These are phyloP conservation scores for Colletotrichum australisinense DNA, from an alignment of 2,329 filamentous ascomycete species.

Conservation along the genomic window DNA sequence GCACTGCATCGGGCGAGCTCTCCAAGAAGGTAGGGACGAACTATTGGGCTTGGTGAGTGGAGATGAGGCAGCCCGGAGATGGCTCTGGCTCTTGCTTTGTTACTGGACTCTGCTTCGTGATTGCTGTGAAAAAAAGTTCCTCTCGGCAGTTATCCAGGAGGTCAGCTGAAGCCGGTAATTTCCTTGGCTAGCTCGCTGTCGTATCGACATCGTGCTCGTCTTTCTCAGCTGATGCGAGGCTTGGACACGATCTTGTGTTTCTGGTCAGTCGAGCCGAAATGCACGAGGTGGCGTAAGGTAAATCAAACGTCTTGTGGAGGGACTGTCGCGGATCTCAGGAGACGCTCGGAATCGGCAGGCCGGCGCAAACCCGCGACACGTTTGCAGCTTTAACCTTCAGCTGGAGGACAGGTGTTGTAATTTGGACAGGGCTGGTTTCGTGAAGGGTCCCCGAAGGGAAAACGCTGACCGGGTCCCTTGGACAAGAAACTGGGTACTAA, in stretches of 20 bases:
- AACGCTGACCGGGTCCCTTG: neutral
- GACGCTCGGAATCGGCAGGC: slow-evolving; percentile 29
- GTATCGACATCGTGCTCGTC: neutral
- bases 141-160: slow-evolving; percentile 13
- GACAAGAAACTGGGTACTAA: neutral
- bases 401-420: slow-evolving; percentile 12
- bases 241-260: neutral
- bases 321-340: slow-evolving; percentile 34
- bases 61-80: slow-evolving; percentile 25
- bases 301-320: slow-evolving; percentile 30
- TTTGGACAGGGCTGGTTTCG: slow-evolving; percentile 21
- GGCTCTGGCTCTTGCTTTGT: neutral
- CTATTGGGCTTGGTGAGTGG: slow-evolving; percentile 31
- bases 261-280: neutral
- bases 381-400: slow-evolving; percentile 23
- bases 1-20: slow-evolving; percentile 19
- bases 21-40: slow-evolving; percentile 28
- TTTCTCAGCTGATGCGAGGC: slow-evolving; percentile 10
- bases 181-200: slow-evolving; percentile 8
- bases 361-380: slow-evolving; percentile 26
- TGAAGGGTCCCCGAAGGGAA: neutral
- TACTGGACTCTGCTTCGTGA: neutral
- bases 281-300: slow-evolving; percentile 11
- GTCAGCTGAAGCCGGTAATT: neutral
- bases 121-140: neutral